A percentile compares a stretch with the other conserved stretches of the same genome.
phyloP scores from a whole-genome alignment of 495 filamentous ascomycete genomes.

The Penicillium psychrofluorescens region DNA sequence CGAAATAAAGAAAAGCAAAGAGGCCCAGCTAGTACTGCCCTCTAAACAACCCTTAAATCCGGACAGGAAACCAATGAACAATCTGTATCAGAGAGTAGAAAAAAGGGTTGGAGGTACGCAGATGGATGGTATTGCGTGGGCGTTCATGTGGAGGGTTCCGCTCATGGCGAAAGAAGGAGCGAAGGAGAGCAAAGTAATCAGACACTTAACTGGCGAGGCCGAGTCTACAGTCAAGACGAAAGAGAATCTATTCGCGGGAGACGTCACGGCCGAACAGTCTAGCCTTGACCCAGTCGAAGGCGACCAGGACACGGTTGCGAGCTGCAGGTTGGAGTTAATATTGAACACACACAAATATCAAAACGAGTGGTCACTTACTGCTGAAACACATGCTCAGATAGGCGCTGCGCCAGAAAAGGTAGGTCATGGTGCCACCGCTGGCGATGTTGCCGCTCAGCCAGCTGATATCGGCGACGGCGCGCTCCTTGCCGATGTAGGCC shows the following conservation, averaged over 20 bases:
- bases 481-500: slow-evolving; percentile 97
- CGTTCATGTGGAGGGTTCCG: too few species aligned
- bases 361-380: slow-evolving; percentile 50
- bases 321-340: slow-evolving; percentile 34
- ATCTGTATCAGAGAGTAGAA: too few species aligned
- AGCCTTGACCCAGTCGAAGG: slow-evolving; percentile 93
- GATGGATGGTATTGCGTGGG: too few species aligned
- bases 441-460: slow-evolving; percentile 97
- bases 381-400: slow-evolving; percentile 99
- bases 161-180: too few species aligned
- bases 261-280: slow-evolving; percentile 94
- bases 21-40: too few species aligned
- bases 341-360: slow-evolving; percentile 1
- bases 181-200: too few species aligned
- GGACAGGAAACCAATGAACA: too few species aligned
- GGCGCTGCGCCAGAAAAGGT: slow-evolving; percentile 93
- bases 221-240: too few species aligned
- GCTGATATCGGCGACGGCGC: slow-evolving; percentile 94
- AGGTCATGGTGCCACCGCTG: slow-evolving; percentile 72
- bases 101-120: too few species aligned
- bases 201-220: too few species aligned
- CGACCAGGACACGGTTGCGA: slow-evolving; percentile 86
- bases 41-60: too few species aligned
- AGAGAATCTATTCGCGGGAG: slow-evolving; percentile 67
- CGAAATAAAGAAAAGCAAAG: too few species aligned